These are phyloP conservation scores for Geosmithia flava DNA, from an alignment of 2,329 filamentous ascomycete species.

Conservation along the genomic window DNA sequence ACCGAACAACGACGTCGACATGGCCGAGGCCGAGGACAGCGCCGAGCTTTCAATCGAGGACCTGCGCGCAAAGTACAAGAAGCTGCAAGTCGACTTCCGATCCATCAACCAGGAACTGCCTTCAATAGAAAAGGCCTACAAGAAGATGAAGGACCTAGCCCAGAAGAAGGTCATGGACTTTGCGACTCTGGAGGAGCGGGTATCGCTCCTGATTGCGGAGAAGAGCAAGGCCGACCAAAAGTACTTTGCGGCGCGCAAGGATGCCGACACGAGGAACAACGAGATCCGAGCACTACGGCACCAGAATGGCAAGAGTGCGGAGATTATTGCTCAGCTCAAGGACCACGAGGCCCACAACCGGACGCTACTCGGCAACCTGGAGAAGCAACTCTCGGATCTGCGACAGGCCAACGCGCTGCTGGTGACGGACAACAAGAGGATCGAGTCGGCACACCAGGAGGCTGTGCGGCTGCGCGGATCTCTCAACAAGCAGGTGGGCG, in stretches of 20 bases:
- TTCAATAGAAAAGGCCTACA: constrained; percentile 83
- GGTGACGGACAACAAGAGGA: constrained; percentile 58
- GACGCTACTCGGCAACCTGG: constrained; percentile 66
- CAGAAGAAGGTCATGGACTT: constrained; percentile 80
- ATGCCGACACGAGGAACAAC: constrained; percentile 71
- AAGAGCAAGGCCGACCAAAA: constrained; percentile 97
- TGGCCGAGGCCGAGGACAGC: constrained; percentile 30
- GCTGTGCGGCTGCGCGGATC: constrained; percentile 57
- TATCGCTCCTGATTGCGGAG: constrained; percentile 64
- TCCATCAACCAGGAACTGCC: constrained; percentile 80
- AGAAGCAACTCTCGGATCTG: constrained; percentile 80
- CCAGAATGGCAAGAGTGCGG: constrained; percentile 81
- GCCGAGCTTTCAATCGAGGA: constrained; percentile 56
- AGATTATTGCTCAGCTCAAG: constrained; percentile 88
- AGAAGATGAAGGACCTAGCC: constrained; percentile 73
- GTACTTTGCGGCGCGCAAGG: constrained; percentile 91
- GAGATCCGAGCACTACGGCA: constrained; percentile 69
- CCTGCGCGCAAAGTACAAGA: constrained; percentile 59
- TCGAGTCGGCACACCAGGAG: constrained; percentile 63
- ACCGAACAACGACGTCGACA: constrained; percentile 31
- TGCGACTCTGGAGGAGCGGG: constrained; percentile 62
- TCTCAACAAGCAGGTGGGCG: constrained; percentile 61
- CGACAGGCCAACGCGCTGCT: constrained; percentile 66
- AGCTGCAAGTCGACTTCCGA: constrained; percentile 66
- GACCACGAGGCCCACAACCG: constrained; percentile 73